A percentile compares a stretch with the other conserved stretches of the same genome.
These are phyloP conservation scores for Apophysomyces ossiformis DNA, from an alignment of 371 early-diverging fungal genomes.

Conservation along the genomic window DNA sequence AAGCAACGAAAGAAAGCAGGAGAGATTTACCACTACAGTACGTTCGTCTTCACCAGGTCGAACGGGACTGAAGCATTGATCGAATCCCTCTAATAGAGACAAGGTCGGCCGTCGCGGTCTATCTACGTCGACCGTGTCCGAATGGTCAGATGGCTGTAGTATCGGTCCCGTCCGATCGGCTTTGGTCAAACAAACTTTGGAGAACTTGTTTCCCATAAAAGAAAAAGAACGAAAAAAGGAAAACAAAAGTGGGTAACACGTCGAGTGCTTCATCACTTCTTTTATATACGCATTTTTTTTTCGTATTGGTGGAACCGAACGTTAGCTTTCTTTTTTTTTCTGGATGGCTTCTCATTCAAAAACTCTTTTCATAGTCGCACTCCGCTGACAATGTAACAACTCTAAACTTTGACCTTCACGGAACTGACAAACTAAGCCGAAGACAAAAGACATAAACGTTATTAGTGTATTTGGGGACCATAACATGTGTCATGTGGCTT, in stretches of 20 bases:
- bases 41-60: constrained; percentile 10
- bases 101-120: neutral
- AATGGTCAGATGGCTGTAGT: no score
- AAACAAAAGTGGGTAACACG: neutral
- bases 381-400: no score
- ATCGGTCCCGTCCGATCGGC: neutral
- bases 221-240: neutral
- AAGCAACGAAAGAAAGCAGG: neutral
- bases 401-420: no score
- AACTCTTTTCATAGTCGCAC: no score
- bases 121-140: no score
- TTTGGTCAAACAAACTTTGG: neutral
- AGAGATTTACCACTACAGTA: constrained; percentile 2
- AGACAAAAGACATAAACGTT: no score
- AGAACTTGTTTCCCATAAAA: neutral
- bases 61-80: constrained; percentile 1
- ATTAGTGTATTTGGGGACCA: no score
- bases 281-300: neutral
- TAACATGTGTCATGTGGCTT: no score
- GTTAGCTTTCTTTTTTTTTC: no score
- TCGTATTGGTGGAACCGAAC: no score
- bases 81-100: neutral
- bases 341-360: no score
- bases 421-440: no score
- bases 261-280: neutral